Base-by-base conservation (phyloP, 768 basidiomycete genomes). In the Vararia minispora region DNA sequence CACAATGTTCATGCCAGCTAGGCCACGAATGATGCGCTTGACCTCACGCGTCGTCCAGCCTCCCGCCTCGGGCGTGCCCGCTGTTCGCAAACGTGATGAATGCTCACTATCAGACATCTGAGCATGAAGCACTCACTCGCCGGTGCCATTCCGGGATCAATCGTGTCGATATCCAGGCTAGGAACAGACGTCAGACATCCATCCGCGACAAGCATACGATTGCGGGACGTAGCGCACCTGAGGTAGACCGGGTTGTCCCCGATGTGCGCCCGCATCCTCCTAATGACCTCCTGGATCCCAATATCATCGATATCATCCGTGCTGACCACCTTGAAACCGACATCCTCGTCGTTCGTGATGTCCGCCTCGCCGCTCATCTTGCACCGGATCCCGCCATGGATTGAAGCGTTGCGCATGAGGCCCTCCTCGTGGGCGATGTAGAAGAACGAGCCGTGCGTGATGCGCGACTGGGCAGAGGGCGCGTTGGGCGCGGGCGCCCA, bases 391-490 rank as follows among this genome's bases (percentile, higher is more conserved):
- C 90, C 88, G 7, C 79, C 90, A 53, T 92, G 90, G 20, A 92
- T 74, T 44, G 82, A 71, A 28, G 72, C 69, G 42, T 79, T 76
- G 24, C 71, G 58, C 68, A 91, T 70, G 28, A 89, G 65, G 1
- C 83, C 82, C 53, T 89, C 84, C 49, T 84, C 70, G 18, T 69
- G 68, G 0, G 90, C 90, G 26, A 83, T 55, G 56, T 76, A 73
- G 62, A 91, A 92, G 64, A 88, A 91, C 1, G 81, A 83, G 39
- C 88, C 89, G 49, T 92, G 89, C 0, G 77, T 90, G 28, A 88
- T 63, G 42, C 65, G 76, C 33, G 74, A 78, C 56, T 76, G 79
- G 28, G 66, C 70, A 16, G 71, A 72, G 27, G 56, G 48, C 13
- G 53, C 65, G 13, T 63, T 68, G 7, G 59, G 58, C n/a, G n/a